Percentiles rank a stretch among this genome's conserved stretches.
These are phyloP conservation scores for Isabelozyma gotoi DNA, from an alignment of 805 yeast genomes.

Conservation along the genomic window DNA sequence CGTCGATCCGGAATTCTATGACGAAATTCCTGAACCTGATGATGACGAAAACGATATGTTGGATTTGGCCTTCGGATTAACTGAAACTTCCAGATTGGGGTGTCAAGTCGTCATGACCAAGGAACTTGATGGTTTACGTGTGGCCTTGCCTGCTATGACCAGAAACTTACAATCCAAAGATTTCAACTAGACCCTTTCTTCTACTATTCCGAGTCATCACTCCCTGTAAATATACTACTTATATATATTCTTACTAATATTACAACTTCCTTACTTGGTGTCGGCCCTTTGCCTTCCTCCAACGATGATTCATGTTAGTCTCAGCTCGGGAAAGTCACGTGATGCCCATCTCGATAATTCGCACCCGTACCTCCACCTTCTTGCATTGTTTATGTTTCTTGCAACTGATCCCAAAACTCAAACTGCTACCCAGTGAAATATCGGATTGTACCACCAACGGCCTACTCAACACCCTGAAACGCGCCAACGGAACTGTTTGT, in stretches of 20 bases:
- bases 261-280: constrained; percentile 1
- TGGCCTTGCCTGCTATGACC: constrained; percentile 97
- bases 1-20: constrained; percentile 93
- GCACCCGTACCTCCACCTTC: background rate
- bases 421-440: no score
- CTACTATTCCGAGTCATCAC: no score
- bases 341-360: background rate
- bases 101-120: constrained; percentile 90
- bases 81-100: constrained; percentile 94
- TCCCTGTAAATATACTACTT: constrained; percentile 8
- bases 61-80: constrained; percentile 94
- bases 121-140: constrained; percentile 88
- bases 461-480: no score
- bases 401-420: no score
- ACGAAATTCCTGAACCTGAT: constrained; percentile 87
- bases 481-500: no score
- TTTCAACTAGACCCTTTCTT: constrained; percentile 46
- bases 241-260: background rate
- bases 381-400: background rate
- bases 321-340: no score
- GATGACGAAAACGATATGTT: constrained; percentile 99
- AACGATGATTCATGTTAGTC: no score
- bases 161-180: constrained; percentile 84
- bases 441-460: no score
- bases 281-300: no score